Conservation (phyloP, 805 yeast genomes). For the Komagataella pastoris region DNA sequence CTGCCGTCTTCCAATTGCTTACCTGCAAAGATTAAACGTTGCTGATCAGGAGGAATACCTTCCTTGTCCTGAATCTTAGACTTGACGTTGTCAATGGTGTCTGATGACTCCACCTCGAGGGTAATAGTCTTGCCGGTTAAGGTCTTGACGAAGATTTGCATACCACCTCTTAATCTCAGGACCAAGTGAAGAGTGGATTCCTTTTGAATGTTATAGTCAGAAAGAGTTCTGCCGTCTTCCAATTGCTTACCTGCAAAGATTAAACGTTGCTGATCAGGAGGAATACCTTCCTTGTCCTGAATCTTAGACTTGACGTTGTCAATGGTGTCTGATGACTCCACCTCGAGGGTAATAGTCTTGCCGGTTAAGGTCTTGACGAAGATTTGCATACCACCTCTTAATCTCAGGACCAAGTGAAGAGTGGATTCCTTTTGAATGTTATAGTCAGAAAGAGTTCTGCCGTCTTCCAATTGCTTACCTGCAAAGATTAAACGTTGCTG, state of each 20-base stretch:
- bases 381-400: slow-evolving; percentile 43
- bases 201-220: slow-evolving; percentile 52
- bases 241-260: slow-evolving; percentile 30
- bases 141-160: slow-evolving; percentile 88
- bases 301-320: slow-evolving; percentile 29
- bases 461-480: slow-evolving; percentile 35
- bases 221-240: slow-evolving; percentile 75
- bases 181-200: slow-evolving; percentile 25
- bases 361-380: slow-evolving; percentile 80
- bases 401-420: slow-evolving; percentile 19
- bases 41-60: slow-evolving; percentile 32
- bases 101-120: slow-evolving; percentile 34
- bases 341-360: slow-evolving; percentile 94
- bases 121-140: slow-evolving; percentile 86
- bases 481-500: slow-evolving; percentile 28
- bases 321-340: slow-evolving; percentile 30
- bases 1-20: slow-evolving; percentile 56
- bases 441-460: slow-evolving; percentile 89
- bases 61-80: slow-evolving; percentile 29
- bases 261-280: slow-evolving; percentile 28
- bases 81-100: slow-evolving; percentile 30
- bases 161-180: slow-evolving; percentile 31
- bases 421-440: slow-evolving; percentile 30
- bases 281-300: slow-evolving; percentile 28
- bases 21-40: slow-evolving; percentile 31